Base-by-base conservation (phyloP, 805 yeast genomes). In the Saccharomycopsis fermentans region DNA sequence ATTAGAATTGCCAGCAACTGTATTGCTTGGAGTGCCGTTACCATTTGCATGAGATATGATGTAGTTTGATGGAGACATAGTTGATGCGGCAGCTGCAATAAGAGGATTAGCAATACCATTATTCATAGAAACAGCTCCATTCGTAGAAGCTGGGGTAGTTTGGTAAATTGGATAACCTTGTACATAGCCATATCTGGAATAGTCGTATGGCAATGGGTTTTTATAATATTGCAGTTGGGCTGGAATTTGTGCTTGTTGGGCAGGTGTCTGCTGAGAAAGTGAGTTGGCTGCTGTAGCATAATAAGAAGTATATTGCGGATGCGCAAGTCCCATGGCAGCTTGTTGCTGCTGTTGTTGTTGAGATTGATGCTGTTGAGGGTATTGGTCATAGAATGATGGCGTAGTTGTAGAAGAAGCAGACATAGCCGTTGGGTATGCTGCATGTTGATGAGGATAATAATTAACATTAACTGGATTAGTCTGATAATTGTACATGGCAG, bases 1-100 rank as follows among this genome's bases (percentile, higher is more conserved):
- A 32, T 53, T 21, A 21, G 63, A 34, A 14, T 43, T 34, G 24
- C 29, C 50, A 43, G 50, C 29, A 35, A 84, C 72, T 53, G 74
- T 69, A 2, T 75, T 75, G 11, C 70, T 70, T 0, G 76, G 75
- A 63, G 70, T 74, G 24, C 73, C 60, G 60, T 73, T 76, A 5
- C 76, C 76, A 19, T 53, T 21, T 17, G 60, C 51, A 19, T 48
- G 50, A 36, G 58, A 59, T n/a, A 60, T 51, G 34, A 52, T 51
- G 57, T 57, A 21, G 54, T 59, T 58, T 6, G 50, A 43, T 32
- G 48, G 34, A 17, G 48, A 53, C 24, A 52, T 47, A 11, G 53
- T 36, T 16, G 59, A 26, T 16, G 53, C 34, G 34, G 55, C 21
- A 2, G 63, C 50, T 5, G 54, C 26, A 29, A 48, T 47, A 29